Evolutionary conservation across 1,284 basidiomycete species (phyloP).

Genomic region (Puccinia hordei): DNA sequence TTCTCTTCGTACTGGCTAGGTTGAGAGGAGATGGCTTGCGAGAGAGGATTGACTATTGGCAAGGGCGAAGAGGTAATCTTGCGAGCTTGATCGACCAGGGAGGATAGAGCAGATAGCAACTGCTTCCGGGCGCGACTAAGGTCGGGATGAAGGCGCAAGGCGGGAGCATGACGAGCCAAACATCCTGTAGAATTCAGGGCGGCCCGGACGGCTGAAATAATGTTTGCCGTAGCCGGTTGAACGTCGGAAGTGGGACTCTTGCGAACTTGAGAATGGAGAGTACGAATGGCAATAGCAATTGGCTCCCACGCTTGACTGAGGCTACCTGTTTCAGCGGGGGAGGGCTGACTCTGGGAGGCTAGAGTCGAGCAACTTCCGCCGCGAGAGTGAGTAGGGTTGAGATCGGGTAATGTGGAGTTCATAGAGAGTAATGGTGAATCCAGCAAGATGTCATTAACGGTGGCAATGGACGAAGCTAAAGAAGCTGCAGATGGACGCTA

Average conservation of each 20-base stretch:
- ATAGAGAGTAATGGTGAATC: not conserved
- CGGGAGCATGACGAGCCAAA: constrained; percentile 75
- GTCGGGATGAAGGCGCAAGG: constrained; percentile 69
- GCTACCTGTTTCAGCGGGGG: not conserved
- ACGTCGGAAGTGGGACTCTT: not conserved
- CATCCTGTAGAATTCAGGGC: constrained; percentile 83
- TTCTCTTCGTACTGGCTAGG: constrained; percentile 52
- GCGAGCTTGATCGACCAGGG: constrained; percentile 80
- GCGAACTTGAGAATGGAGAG: not conserved
- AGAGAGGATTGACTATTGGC: not conserved
- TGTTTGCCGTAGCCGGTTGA: constrained; percentile 56
- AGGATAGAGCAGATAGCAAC: constrained; percentile 78
- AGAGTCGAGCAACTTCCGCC: not conserved
- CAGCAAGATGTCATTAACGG: constrained; percentile 4
- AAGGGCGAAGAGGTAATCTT: constrained; percentile 66
- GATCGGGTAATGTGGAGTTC: constrained; percentile 18
- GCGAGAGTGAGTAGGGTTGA: not conserved
- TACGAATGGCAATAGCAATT: constrained; percentile 7
- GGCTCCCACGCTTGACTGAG: not conserved
- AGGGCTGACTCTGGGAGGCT: not conserved
- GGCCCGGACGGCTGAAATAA: constrained; percentile 91
- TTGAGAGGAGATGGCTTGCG: not conserved
- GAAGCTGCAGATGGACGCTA: constrained; percentile 51
- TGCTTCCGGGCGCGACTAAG: constrained; percentile 78
- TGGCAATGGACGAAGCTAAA: constrained; percentile 51